Base-by-base conservation (phyloP, 2,329 filamentous ascomycete genomes). In the Diaporthe sp. region DNA sequence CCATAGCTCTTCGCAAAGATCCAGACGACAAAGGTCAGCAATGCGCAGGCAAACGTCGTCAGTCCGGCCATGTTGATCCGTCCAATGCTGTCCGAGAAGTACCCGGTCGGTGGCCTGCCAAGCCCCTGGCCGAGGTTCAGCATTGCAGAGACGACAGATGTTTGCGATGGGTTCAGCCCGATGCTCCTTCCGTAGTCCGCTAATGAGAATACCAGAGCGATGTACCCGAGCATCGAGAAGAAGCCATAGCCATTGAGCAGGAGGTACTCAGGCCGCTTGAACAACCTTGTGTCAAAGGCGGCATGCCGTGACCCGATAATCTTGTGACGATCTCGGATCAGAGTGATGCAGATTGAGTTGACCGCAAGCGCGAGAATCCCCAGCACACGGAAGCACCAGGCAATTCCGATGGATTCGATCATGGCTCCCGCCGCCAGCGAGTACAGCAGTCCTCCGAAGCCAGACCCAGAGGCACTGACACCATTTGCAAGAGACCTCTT, bases 11-110 rank as follows among this genome's bases (percentile, higher is more conserved):
- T 89, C 2, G 93, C 93, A 75, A 92, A 91, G 72, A 92, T 91
- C 94, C 94, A 96, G 47, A 96, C 87, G 28, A 92, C 88, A 57
- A 96, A 87, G 45, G 90, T 89, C 50, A 94, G 89, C 1, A 95
- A 75, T 8, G 90, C 92, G 2, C 89, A 89, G 4, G 92, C 79
- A 45, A 94, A 88, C 0, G 93, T 94, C 81, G 91, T 91, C 0
- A 89, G 80, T 2, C 85, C 87, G 1, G 93, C 92, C 84, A 95
- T 92, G 80, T 96, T 96, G 77, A 96, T 89, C 15, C 93, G 87
- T 0, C 94, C 94, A 10, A 92, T 87, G 1, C 83, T 84, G 81
- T 96, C 94, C 73, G 91, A 93, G 74, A 92, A 92, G 74, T 93
- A 91, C 0, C 94, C 94, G 57, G 96, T 92, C 0, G 92, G 83